Evolutionary conservation across 495 filamentous ascomycete genomes (phyloP), one percentile per base, ranked within the genome.

Genomic region (Aspergillus indologenus): DNA sequence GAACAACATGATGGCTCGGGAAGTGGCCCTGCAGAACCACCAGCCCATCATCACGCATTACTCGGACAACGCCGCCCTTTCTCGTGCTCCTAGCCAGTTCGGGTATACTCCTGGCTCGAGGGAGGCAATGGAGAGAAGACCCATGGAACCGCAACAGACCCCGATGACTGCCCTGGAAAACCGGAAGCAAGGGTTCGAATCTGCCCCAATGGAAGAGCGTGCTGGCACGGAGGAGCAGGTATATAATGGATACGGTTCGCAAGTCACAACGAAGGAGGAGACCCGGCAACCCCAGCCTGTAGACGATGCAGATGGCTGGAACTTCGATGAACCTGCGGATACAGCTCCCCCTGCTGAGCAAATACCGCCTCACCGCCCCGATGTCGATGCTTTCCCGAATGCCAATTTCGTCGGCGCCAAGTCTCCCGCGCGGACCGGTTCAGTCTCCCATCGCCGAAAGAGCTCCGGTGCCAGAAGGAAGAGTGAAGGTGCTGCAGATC

Each of bases 341-440:
- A 67, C 71, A 19, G 74, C 70, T 57, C 54, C 70, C 1, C 73
- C 85, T 23, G 67, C 79, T 47, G 82, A 78, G 61, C 71, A 70
- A 58, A 83, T 79, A 45, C 83, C 78, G 58, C 77, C 80, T 19
- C 81, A 85, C 56, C 75, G 91, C 50, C 90, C 89, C 2, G 92
- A 97, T 65, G 90, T 86, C 1, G 91, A 95, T 70, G 79, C 81
- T 2, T 97, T 97, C 65, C 91, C 92, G 1, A 86, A 86, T 45
- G 89, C 92, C 29, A 91, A 93, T 61, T 88, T 84, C 56, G 79
- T 89, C 11, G 81, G 86, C 29, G 61, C 81, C 11, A 93, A 92
- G 68, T 94, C 91, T 21, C 91, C 91, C 8, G 85, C 85, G 45
- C 81, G 88, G 26, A 64, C 73, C 17, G 85, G 80, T n/a, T 81